Evolutionary conservation across 2,329 filamentous ascomycete species (phyloP), one percentile per base, ranked within the genome.

Genomic region (Dactylellina leptospora): DNA sequence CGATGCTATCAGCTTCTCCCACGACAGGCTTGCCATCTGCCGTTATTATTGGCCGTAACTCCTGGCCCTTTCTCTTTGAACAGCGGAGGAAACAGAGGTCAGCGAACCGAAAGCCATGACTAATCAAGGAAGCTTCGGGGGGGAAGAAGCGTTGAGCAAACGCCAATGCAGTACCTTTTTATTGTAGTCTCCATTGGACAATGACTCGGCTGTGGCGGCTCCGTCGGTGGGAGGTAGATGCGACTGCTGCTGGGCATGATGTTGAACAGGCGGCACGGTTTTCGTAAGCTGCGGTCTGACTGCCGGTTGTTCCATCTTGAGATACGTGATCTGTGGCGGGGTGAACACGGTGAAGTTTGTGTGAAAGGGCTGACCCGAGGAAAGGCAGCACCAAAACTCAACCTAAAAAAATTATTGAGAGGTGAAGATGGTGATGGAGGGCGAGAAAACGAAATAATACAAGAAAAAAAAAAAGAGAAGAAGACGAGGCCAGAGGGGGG

Each of bases 211-310:
- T 4, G 58, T 38, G 50, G 66, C 42, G 25, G 33, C 51, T 23
- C 42, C 23, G n/a, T 63, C 66, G 11, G 50, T 27, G 22, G 58
- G 42, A 22, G 64, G 45, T 42, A 47, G 64, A 44, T 56, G 56
- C 50, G 58, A 48, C 60, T 64, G 64, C 18, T 62, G 66, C 42
- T 50, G 30, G 50, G 59, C 50, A 60, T 70, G 64, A 40, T 61
- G 64, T 51, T 61, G 66, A 62, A 71, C 66, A 51, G 58, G 58
- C 66, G 66, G 66, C 66, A 71, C 66, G 66, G 66, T 71, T 71
- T 71, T 71, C 66, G 66, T 71, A 63, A 71, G 66, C 66, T 71
- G 66, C 38, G 66, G 66, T 71, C 66, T 71, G 66, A 71, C 66
- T 62, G 66, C 66, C 66, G 66, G 66, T 30, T 71, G 66, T 55